Conservation (phyloP, 768 basidiomycete genomes). For the Neoboletus brunneissimus region DNA sequence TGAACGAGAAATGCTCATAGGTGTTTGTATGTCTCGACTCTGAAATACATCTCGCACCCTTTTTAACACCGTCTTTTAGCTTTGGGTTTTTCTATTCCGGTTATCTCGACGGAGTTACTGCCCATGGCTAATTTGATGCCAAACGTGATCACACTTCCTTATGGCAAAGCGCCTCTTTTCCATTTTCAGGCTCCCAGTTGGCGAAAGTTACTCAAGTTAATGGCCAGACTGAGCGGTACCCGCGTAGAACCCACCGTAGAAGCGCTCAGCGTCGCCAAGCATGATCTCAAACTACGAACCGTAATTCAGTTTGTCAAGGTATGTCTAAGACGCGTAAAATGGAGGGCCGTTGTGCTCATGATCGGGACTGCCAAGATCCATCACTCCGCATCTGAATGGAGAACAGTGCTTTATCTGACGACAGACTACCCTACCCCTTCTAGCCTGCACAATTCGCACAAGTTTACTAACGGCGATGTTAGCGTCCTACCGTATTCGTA, state of each 20-base stretch:
- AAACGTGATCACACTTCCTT: conserved; percentile 70
- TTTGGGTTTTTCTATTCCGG: conserved; percentile 62
- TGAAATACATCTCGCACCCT: neutral
- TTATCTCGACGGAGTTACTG: conserved; percentile 44
- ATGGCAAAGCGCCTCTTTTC: conserved; percentile 62
- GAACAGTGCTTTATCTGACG: conserved; percentile 73
- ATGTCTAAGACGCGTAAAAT: conserved; percentile 15
- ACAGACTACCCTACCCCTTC: conserved; percentile 65
- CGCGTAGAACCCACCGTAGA: conserved; percentile 70
- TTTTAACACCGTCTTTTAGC: conserved; percentile 41
- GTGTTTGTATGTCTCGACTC: conserved; percentile 55
- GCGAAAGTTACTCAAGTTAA: conserved; percentile 68
- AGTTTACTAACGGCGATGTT: conserved; percentile 57
- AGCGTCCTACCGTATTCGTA: conserved; percentile 73
- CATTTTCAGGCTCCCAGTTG: conserved; percentile 74
- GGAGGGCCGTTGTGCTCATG: neutral
- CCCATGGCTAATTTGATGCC: conserved; percentile 60
- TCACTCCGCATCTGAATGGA: conserved; percentile 60
- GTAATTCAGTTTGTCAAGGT: conserved; percentile 82
- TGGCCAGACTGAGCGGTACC: conserved; percentile 70
- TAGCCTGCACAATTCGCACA: conserved; percentile 41
- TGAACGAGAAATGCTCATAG: conserved; percentile 53
- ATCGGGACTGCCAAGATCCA: conserved; percentile 45
- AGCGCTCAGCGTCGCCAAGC: conserved; percentile 55
- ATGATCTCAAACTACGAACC: conserved; percentile 60